phyloP scores from a whole-genome alignment of 2,329 filamentous ascomycete genomes.

The Aspergillus ustus region DNA sequence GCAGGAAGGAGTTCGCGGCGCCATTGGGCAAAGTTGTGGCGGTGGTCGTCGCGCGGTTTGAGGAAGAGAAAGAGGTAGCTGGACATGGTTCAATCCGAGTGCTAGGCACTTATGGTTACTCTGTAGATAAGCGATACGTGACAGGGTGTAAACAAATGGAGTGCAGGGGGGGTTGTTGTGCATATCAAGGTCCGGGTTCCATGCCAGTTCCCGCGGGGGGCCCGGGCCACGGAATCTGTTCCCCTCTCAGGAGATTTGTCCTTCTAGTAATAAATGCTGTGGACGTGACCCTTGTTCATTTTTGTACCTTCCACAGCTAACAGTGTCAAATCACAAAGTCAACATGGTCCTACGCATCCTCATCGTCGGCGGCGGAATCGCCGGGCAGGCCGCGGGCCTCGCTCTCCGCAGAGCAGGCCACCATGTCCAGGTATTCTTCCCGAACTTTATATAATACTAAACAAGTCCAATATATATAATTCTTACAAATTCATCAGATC shows the following conservation, averaged over 20 bases:
- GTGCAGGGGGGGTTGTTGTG: not conserved
- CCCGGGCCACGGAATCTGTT: not conserved
- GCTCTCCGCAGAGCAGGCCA: not conserved
- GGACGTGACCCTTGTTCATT: too few relatives aligned
- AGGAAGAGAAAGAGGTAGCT: not conserved
- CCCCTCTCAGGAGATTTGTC: too few relatives aligned
- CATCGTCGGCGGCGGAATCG: not conserved
- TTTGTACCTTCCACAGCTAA: not conserved
- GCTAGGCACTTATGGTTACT: too few relatives aligned
- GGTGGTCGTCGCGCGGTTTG: not conserved
- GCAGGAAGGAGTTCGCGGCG: not conserved
- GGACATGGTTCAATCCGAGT: not conserved
- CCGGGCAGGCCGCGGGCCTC: not conserved
- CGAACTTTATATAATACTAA: not conserved
- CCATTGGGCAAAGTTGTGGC: not conserved
- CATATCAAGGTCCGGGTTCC: too few relatives aligned
- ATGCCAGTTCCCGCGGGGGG: too few relatives aligned
- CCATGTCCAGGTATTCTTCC: not conserved
- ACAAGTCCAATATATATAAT: not conserved
- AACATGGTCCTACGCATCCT: not conserved
- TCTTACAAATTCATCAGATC: not conserved
- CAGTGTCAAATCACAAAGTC: not conserved
- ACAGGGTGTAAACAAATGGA: too few relatives aligned
- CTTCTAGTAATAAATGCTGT: too few relatives aligned
- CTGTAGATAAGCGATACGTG: too few relatives aligned